Base-by-base conservation (phyloP, 208 protist species). In the Leptomonas pyrrhocoris region DNA sequence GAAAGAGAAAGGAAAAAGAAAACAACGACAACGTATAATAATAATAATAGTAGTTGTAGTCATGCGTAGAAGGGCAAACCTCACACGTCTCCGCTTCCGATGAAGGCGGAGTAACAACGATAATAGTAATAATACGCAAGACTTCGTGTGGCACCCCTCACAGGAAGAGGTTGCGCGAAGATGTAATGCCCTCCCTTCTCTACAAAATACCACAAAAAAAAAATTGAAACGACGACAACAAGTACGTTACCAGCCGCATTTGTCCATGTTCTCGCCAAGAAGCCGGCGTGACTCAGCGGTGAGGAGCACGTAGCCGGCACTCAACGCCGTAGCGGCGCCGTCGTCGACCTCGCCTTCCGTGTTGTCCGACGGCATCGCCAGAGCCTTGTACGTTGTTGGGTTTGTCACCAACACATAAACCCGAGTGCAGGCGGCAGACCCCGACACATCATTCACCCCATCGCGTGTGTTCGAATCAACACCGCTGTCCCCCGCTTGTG, bases 401-500 rank as follows among this genome's bases (percentile, higher is more conserved):
- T 78, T 83, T 13, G 68, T 79, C 31, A 84, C 74, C 7, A 87
- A 62, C 51, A 87, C 78, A 42, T 87, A 87, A 30, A 84, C 59
- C 15, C 82, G 74, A 19, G 70, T 67, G 30, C 45, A 34, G 15
- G 46, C 23, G 18, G 54, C 61, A 1, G 46, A 40, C 27, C 43
- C 19, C 0, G 49, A 58, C 28, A 21, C 53, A 6, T 18, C 45
- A 12, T 27, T 3, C 15, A 4, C 7, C 11, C 25, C 48, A 28
- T 23, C n/a, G 7, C 23, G 38, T 15, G 34, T 21, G 9, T 25
- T 25, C 23, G 34, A 19, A 2, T 5, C 3, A 50, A 8, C 53
- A 2, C 16, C 23, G 18, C 28, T 21, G 9, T 63, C 64, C 73
- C 73, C 64, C 43, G 50, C 63, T 11, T 46, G n/a, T 7, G 55